Evolutionary conservation across 2,329 filamentous ascomycete genomes (phyloP).

Genomic region (Periglandula ipomoeae): DNA sequence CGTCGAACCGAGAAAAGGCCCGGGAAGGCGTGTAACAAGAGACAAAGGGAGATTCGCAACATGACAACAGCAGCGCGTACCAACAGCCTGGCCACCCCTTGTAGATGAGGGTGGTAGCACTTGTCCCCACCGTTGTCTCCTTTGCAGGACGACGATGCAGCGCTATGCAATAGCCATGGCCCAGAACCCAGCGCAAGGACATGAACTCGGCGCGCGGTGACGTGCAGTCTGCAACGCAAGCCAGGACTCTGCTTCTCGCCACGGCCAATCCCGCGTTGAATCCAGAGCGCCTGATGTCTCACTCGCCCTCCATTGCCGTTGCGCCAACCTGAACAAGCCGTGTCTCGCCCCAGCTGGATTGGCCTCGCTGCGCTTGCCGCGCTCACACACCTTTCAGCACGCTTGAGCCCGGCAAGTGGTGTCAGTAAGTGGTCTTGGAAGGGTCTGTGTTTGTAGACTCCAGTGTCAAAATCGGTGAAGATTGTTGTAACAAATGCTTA

Average conservation of each 20-base stretch:
- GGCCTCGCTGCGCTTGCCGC: conserved; percentile 1
- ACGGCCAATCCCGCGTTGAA: conserved; percentile 5
- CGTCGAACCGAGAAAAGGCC: background rate
- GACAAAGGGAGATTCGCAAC: background rate
- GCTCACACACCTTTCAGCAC: background rate
- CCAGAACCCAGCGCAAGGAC: background rate
- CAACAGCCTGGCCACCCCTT: background rate
- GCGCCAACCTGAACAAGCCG: conserved; percentile 2
- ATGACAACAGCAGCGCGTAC: background rate
- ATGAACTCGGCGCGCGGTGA: conserved; percentile 2
- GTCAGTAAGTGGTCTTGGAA: background rate
- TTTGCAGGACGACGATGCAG: conserved; percentile 2
- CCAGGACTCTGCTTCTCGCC: background rate
- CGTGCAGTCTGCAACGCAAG: conserved; percentile 6
- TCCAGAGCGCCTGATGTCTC: conserved; percentile 7
- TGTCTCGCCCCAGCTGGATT: conserved; percentile 2
- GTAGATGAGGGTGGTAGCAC: background rate
- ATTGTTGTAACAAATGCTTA: background rate
- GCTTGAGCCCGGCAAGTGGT: background rate
- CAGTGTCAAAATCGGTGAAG: conserved; percentile 4
- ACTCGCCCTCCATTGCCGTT: conserved; percentile 2
- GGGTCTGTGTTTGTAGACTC: background rate
- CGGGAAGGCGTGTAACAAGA: background rate
- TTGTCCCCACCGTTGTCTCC: background rate
- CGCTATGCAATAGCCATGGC: background rate